Base-by-base conservation (phyloP, 208 protist genomes). In the Balamuthia mandrillaris region DNA sequence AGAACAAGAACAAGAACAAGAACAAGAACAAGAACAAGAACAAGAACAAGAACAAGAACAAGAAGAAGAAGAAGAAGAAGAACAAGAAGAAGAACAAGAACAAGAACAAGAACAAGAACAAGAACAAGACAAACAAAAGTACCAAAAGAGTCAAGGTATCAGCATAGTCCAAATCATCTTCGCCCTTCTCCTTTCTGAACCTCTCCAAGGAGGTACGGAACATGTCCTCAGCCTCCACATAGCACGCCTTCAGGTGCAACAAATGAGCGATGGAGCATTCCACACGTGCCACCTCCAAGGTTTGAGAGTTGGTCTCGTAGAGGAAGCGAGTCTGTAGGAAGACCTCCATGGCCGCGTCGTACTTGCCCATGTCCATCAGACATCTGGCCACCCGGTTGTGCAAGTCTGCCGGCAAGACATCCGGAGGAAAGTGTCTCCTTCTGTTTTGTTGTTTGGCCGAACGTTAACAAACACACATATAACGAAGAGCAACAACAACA, bases 131-230 rank as follows among this genome's bases (percentile, higher is more conserved):
- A 54, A 54, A 18, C 47, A 14, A 54, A 54, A 14, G 14, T 54
- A 72, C 88, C 1, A 90, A 45, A 1, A 83, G 16, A 31, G 87
- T 83, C 0, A 90, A 52, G n/a, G 84, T 88, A 4, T 27, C 24
- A 0, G 65, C 84, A 18, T 88, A 63, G 24, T 90, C 88, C 39
- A 90, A 58, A 51, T 90, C 84, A n/a, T 90, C 88, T 51, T 66
- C 45, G 24, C 88, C 88, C 41, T 81, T 83, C 56, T 90, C 88
- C 54, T 88, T 87, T 10, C 84, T 87, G 18, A 84, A 88, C 6
- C 85, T 65, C 14, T 85, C 12, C 6, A 88, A 52, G 14, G 82
- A 72, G 14, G 68, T 35, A 41, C 58, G 58, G 35, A 90, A 85
- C 42, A 85, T 68, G 0, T 33, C 9, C 35, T 88, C 81, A 1